Conservation (phyloP, 495 filamentous ascomycete species). For the Cryomyces minteri region DNA sequence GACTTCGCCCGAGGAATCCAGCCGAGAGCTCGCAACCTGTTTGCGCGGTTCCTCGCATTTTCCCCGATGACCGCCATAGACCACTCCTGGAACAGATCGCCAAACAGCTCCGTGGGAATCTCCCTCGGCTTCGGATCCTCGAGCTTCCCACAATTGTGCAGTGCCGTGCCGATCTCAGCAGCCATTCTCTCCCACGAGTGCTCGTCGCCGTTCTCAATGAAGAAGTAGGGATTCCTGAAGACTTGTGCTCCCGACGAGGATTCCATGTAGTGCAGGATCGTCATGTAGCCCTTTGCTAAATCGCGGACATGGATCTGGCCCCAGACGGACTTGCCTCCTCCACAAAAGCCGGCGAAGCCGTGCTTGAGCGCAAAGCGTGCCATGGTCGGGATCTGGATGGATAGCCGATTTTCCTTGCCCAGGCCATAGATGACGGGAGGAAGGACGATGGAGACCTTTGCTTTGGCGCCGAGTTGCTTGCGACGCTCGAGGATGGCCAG, state of each 20-base stretch:
- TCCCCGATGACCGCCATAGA: constrained; percentile 12
- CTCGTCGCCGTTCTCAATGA: constrained; percentile 22
- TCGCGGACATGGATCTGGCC: constrained; percentile 7
- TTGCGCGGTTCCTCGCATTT: constrained; percentile 16
- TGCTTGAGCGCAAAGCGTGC: constrained; percentile 20
- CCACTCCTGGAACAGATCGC: constrained; percentile 16
- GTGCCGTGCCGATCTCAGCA: constrained; percentile 11
- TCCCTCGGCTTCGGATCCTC: constrained; percentile 9
- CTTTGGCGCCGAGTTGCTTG: constrained; percentile 15
- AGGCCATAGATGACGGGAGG: constrained; percentile 20
- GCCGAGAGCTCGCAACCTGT: constrained; percentile 16
- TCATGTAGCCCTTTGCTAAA: constrained; percentile 7
- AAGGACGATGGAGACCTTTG: constrained; percentile 21
- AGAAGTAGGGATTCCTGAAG: constrained; percentile 19
- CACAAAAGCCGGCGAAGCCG: constrained; percentile 7
- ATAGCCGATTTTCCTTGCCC: constrained; percentile 8
- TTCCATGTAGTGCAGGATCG: constrained; percentile 19
- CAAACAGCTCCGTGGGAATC: constrained; percentile 13
- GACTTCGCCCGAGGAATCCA: too few species aligned
- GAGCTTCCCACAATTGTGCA: constrained; percentile 12
- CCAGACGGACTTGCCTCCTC: constrained; percentile 1
- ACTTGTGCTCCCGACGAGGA: constrained; percentile 2
- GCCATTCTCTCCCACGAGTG: constrained; percentile 13
- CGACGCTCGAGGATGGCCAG: constrained; percentile 18
- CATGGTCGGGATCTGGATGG: constrained; percentile 19